Evolutionary conservation across 768 basidiomycete genomes (phyloP), one percentile per base, ranked within the genome.

Genomic region (Boletus pseudo-olivaceus): DNA sequence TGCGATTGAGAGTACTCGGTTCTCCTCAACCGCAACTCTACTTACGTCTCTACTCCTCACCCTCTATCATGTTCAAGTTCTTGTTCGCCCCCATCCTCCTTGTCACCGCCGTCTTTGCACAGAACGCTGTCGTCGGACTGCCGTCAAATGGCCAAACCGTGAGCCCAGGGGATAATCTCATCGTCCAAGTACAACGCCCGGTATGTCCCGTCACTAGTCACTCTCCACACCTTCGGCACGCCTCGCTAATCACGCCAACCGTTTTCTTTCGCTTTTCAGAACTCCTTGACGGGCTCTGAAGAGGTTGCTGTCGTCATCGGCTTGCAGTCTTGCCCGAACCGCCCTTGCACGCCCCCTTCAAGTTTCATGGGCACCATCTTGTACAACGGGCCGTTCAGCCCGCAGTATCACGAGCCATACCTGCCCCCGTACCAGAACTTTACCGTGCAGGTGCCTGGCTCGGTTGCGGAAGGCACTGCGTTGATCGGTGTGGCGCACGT

Each of bases 221-320:
- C n/a, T n/a, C 26, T 3, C 5, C 1, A 3, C n/a, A 4, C 17
- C 14, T 20, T 7, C 42, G 34, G 40, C 39, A 50, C 26, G 14
- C 6, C 20, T 41, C 4, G 17, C 23, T 47, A 14, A 61, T 40
- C 32, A 37, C 10, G 0, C 19, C 1, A 7, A 30, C 20, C 29
- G 1, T 40, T 15, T 37, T 3, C 7, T 33, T 47, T 40, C 9
- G 17, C 10, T 39, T 23, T 11, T 5, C 39, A 79, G 77, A 62
- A 75, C 48, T 47, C 67, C 8, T 60, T 78, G 20, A 68, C 75
- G 2, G 67, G 68, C 11, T 75, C 75, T 10, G 66, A 62, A 35
- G 78, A 81, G 54, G 73, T 82, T 3, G 77, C 74, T 14, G 63
- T 82, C 47, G 75, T 75, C 29, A 74, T 82, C 48, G 78, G 72